Conservation (phyloP, 2,329 filamentous ascomycete species). For the Curvularia eragrostidis region DNA sequence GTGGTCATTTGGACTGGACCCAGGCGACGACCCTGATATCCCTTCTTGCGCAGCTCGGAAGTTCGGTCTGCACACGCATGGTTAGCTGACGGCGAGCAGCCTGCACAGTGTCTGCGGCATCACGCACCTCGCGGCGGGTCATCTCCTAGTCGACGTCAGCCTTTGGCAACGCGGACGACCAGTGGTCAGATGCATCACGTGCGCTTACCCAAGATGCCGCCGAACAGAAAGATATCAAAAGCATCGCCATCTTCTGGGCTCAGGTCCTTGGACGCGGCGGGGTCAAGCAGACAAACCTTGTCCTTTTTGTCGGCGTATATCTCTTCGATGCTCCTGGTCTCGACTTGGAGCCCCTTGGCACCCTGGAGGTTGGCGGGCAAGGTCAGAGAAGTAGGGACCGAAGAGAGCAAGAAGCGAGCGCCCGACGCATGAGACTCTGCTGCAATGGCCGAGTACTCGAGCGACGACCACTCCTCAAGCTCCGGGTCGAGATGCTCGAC, state of each 20-base stretch:
- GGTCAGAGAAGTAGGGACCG: conserved; percentile 71
- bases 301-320: conserved; percentile 76
- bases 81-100: conserved; percentile 29
- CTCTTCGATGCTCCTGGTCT: conserved; percentile 80
- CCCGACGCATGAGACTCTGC: conserved; percentile 73
- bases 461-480: conserved; percentile 88
- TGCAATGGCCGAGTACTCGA: conserved; percentile 91
- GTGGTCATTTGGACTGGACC: conserved; percentile 98
- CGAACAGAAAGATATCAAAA: conserved; percentile 94
- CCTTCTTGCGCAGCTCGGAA: conserved; percentile 92
- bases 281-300: conserved; percentile 87
- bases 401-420: conserved; percentile 80
- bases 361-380: conserved; percentile 64
- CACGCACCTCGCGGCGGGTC: conserved; percentile 85
- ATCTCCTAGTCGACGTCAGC: conserved; percentile 68
- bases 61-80: conserved; percentile 73
- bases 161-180: neutral
- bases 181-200: conserved; percentile 2
- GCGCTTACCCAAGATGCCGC: conserved; percentile 83
- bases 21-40: conserved; percentile 83
- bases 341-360: conserved; percentile 70
- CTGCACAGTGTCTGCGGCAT: neutral
- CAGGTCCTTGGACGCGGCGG: conserved; percentile 80
- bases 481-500: conserved; percentile 97
- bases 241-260: conserved; percentile 78